phyloP scores from a whole-genome alignment of 2,329 filamentous ascomycete genomes.

The Beauveria asiatica region DNA sequence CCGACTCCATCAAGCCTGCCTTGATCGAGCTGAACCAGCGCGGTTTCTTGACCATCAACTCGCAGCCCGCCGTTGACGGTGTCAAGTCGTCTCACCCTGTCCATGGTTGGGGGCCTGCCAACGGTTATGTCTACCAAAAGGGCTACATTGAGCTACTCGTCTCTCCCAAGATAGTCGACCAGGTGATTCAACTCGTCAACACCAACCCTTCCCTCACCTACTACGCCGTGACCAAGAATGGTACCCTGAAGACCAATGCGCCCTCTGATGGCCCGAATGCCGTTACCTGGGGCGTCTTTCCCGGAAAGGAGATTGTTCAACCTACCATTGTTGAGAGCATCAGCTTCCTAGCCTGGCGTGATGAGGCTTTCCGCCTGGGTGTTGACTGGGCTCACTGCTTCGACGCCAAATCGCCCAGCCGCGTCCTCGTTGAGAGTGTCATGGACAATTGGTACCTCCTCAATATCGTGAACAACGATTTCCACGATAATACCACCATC shows the following conservation, averaged over 20 bases:
- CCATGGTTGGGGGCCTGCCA: conserved; percentile 88
- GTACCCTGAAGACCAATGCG: conserved; percentile 76
- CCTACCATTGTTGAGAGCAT: conserved; percentile 98
- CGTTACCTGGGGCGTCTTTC: conserved; percentile 99
- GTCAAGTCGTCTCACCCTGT: conserved; percentile 79
- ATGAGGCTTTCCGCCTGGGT: conserved; percentile 90
- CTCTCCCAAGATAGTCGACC: conserved; percentile 66
- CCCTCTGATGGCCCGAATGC: conserved; percentile 84
- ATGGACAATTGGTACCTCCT: conserved; percentile 91
- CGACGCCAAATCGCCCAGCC: conserved; percentile 64
- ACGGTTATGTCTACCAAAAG: conserved; percentile 98
- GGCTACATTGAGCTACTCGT: conserved; percentile 90
- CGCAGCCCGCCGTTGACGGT: conserved; percentile 88
- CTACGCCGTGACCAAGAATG: conserved; percentile 81
- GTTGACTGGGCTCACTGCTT: conserved; percentile 93
- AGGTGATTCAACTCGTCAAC: conserved; percentile 71
- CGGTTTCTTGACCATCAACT: conserved; percentile 92
- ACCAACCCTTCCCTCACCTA: conserved; percentile 78
- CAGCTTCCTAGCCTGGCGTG: conserved; percentile 97
- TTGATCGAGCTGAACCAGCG: conserved; percentile 76
- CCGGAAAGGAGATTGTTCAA: conserved; percentile 98
- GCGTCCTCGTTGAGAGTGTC: conserved; percentile 69
- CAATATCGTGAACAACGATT: conserved; percentile 98
- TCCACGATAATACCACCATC: conserved; percentile 73
- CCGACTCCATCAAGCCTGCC: conserved; percentile 65